Evolutionary conservation across 2,329 filamentous ascomycete species (phyloP).

Genomic region (Fusarium duplospermum): DNA sequence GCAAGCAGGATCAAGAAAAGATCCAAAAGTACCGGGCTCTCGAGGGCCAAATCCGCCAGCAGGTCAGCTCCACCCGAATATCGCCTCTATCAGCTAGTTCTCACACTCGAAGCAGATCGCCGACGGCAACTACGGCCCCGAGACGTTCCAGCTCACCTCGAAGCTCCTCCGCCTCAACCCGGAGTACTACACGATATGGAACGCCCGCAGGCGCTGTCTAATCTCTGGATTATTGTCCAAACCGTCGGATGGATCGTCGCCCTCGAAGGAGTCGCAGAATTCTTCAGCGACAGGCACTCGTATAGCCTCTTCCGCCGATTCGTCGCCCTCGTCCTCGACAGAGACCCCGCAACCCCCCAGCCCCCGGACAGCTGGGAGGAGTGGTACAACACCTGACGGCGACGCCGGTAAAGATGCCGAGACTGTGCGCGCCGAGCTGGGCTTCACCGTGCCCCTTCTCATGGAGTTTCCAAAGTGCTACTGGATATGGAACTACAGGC

Average conservation of each 20-base stretch:
- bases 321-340: slow-evolving; percentile 63
- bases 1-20: slow-evolving; percentile 76
- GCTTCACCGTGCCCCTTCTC: slow-evolving; percentile 86
- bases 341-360: slow-evolving; percentile 61
- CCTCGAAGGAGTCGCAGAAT: slow-evolving; percentile 66
- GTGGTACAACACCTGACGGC: slow-evolving; percentile 64
- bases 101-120: slow-evolving; percentile 47
- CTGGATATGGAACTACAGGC: slow-evolving; percentile 98
- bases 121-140: slow-evolving; percentile 60
- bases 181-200: slow-evolving; percentile 93
- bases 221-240: slow-evolving; percentile 68
- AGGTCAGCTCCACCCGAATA: slow-evolving; percentile 58
- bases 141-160: slow-evolving; percentile 76
- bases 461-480: slow-evolving; percentile 95
- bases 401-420: slow-evolving; percentile 50
- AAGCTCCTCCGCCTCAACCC: slow-evolving; percentile 81
- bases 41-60: slow-evolving; percentile 74
- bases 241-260: slow-evolving; percentile 62
- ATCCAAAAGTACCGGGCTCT: slow-evolving; percentile 81
- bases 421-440: slow-evolving; percentile 78
- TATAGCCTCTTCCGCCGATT: slow-evolving; percentile 74
- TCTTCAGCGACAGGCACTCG: slow-evolving; percentile 64
- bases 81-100: slow-evolving; percentile 10
- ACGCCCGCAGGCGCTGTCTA: slow-evolving; percentile 81
- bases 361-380: slow-evolving; percentile 63